phyloP scores from a whole-genome alignment of 2,329 filamentous ascomycete genomes.

The Curvularia sp. region DNA sequence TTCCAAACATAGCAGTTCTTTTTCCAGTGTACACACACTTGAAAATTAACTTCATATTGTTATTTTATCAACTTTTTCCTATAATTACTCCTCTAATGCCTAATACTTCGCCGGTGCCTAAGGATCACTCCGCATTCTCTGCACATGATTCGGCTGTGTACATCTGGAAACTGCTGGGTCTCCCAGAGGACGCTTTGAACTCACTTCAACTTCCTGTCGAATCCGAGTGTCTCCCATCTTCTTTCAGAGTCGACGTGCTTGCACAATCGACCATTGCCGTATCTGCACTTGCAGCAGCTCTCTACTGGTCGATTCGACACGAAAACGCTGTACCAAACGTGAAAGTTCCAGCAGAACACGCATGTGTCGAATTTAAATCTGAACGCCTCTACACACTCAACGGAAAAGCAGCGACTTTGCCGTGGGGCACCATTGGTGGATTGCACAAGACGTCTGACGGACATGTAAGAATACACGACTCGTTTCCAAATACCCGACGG shows the following conservation, averaged over 20 bases:
- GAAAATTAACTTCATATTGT: no score
- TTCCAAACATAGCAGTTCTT: background rate
- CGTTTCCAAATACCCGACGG: conserved; percentile 59
- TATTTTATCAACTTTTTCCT: no score
- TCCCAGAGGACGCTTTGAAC: conserved; percentile 32
- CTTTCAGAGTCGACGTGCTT: conserved; percentile 62
- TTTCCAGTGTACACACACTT: background rate
- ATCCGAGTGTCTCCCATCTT: conserved; percentile 54
- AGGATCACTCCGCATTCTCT: conserved; percentile 34
- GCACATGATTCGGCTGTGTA: conserved; percentile 37
- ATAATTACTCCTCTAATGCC: no score
- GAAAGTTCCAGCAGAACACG: conserved; percentile 56
- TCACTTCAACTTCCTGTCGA: conserved; percentile 31
- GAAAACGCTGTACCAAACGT: conserved; percentile 46
- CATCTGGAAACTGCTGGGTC: conserved; percentile 38
- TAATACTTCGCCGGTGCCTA: background rate
- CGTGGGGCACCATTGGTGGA: conserved; percentile 58
- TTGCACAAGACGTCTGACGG: conserved; percentile 61
- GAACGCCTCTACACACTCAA: conserved; percentile 59
- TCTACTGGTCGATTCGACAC: conserved; percentile 52
- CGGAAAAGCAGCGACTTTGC: conserved; percentile 41
- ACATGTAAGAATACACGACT: conserved; percentile 63
- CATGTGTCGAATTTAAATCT: conserved; percentile 61
- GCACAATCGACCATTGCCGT: conserved; percentile 61
- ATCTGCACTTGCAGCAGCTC: conserved; percentile 59